Evolutionary conservation across 2,329 filamentous ascomycete species (phyloP).

Genomic region (Ascochyta rabiei): DNA sequence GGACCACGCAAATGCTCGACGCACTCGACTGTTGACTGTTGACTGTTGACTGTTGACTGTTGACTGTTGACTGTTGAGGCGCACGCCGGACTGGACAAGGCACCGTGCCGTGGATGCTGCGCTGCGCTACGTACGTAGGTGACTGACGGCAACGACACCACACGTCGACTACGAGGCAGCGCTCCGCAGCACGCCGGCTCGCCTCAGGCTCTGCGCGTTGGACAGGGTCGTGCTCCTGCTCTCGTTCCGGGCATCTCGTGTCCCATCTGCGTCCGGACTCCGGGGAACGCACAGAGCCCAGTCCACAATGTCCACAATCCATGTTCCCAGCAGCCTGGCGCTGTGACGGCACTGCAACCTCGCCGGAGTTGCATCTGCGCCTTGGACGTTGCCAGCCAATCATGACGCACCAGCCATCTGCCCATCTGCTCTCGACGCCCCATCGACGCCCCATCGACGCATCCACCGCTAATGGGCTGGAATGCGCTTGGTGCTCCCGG

Average conservation of each 20-base stretch:
- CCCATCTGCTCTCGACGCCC: neutral
- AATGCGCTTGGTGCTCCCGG: constrained; percentile 10
- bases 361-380: constrained; percentile 20
- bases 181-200: neutral
- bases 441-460: neutral
- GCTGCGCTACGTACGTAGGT: neutral
- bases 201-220: neutral
- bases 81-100: neutral
- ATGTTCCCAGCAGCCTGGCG: constrained; percentile 9
- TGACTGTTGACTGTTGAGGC: constrained; percentile 11
- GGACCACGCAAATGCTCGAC: neutral
- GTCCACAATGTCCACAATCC: constrained; percentile 10
- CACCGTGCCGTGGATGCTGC: neutral
- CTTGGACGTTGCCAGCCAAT: constrained; percentile 6
- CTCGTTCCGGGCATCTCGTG: neutral
- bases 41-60: too few species aligned
- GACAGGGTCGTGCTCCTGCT: too few species aligned
- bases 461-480: neutral
- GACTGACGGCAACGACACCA: neutral
- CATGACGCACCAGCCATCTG: constrained; percentile 13
- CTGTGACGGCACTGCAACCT: constrained; percentile 15
- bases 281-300: constrained; percentile 9
- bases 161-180: constrained; percentile 5
- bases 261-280: constrained; percentile 7
- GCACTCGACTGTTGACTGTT: too few species aligned